These are phyloP conservation scores for Rubia occidens DNA, from an alignment of 305 asterid species.

Conservation along the genomic window DNA sequence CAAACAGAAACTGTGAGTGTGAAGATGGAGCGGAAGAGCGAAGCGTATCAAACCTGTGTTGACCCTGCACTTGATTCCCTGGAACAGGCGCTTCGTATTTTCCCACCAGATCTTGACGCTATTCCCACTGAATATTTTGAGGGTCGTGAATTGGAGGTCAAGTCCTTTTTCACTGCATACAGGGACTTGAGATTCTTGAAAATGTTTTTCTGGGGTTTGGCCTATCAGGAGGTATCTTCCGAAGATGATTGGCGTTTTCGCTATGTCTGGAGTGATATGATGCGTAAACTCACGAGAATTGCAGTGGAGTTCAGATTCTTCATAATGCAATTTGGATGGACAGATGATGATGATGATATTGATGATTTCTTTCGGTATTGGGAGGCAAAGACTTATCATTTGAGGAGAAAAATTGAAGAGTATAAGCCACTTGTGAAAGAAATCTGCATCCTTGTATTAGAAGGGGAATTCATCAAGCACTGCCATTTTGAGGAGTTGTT, in stretches of 20 bases:
- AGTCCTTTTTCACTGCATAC: neutral
- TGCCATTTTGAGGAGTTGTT: neutral
- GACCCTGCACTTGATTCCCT: neutral
- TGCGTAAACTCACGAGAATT: neutral
- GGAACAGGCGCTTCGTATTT: neutral
- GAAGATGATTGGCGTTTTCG: neutral
- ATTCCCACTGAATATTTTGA: neutral
- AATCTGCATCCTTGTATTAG: neutral
- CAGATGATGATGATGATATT: neutral
- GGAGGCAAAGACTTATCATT: neutral
- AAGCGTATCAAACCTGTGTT: neutral
- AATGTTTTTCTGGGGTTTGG: slow-evolving; percentile 3
- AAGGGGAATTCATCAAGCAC: neutral
- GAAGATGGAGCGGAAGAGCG: neutral
- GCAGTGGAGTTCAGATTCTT: neutral
- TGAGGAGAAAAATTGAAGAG: neutral
- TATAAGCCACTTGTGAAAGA: neutral
- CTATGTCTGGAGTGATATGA: neutral
- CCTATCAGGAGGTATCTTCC: neutral
- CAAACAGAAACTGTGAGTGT: neutral
- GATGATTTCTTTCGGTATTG: neutral
- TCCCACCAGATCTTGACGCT: neutral
- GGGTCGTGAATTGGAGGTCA: neutral
- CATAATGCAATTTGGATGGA: too few species aligned
- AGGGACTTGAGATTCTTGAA: slow-evolving; percentile 3